Percentiles rank a stretch among this genome's conserved stretches.
These are phyloP conservation scores for Ampelocalamus luodianensis DNA, from an alignment of 176 grass and related monocot genomes.

Conservation along the genomic window DNA sequence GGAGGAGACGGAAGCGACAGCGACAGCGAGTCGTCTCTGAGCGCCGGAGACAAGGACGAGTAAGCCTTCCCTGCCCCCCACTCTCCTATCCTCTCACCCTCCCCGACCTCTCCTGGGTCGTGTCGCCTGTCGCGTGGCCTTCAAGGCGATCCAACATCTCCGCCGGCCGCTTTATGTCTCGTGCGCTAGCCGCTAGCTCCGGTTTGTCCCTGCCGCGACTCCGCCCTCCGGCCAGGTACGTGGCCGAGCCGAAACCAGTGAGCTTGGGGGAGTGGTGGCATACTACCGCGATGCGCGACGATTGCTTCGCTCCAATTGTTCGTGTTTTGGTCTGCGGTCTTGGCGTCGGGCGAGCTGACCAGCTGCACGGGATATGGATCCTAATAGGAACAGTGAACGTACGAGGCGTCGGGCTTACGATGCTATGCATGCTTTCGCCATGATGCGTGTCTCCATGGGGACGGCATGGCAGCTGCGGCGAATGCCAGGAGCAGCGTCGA, in stretches of 20 bases:
- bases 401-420: background rate
- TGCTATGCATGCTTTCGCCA: slow-evolving; percentile 36
- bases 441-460: background rate
- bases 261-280: background rate
- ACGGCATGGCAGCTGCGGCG: background rate
- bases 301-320: slow-evolving; percentile 34
- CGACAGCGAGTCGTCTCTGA: slow-evolving; percentile 42
- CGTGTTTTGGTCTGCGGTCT: background rate
- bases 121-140: background rate
- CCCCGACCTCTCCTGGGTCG: background rate
- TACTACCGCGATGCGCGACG: background rate
- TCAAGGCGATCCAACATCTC: slow-evolving; percentile 37
- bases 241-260: slow-evolving; percentile 5
- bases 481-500: slow-evolving; percentile 17
- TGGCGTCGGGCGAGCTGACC: slow-evolving; percentile 11
- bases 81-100: background rate
- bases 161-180: background rate
- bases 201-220: background rate
- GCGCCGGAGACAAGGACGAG: slow-evolving; percentile 45
- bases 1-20: slow-evolving; percentile 31
- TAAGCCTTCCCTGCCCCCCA: slow-evolving; percentile 29
- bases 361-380: background rate
- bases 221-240: slow-evolving; percentile 20
- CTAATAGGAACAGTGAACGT: slow-evolving; percentile 17
- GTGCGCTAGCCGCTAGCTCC: slow-evolving; percentile 1